These are phyloP conservation scores for Phytophthora idaei DNA, from an alignment of 352 stramenopile genomes.

Conservation along the genomic window DNA sequence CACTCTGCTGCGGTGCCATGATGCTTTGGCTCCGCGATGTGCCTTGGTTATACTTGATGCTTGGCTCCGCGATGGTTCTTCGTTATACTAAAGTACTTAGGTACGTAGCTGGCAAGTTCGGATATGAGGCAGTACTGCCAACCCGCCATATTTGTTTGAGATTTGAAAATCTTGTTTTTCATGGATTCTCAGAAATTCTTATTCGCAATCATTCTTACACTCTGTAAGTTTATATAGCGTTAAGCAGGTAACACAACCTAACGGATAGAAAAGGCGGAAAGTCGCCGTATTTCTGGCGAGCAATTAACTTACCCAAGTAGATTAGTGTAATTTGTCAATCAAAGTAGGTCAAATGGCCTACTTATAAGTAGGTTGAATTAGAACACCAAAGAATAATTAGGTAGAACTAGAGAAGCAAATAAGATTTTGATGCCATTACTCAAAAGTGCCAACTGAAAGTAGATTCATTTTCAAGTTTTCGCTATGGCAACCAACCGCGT, in stretches of 20 bases:
- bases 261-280: too few species aligned
- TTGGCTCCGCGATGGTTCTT: not conserved
- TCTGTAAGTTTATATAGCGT: not conserved
- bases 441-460: too few species aligned
- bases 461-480: too few species aligned
- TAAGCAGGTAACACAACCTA: not conserved
- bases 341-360: too few species aligned
- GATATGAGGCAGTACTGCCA: slow-evolving; percentile 6
- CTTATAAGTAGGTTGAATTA: too few species aligned
- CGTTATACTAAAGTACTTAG: not conserved
- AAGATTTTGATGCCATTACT: too few species aligned
- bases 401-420: too few species aligned
- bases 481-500: too few species aligned
- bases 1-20: slow-evolving; percentile 21
- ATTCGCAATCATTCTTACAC: not conserved
- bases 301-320: too few species aligned
- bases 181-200: slow-evolving; percentile 4
- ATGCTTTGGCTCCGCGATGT: not conserved
- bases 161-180: slow-evolving; percentile 11
- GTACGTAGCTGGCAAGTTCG: not conserved
- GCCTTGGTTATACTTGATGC: not conserved
- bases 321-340: too few species aligned
- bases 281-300: too few species aligned
- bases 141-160: slow-evolving; percentile 9
- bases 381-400: too few species aligned